phyloP scores from a whole-genome alignment of 2,329 filamentous ascomycete species.

The Ophiosphaerella narmari region DNA sequence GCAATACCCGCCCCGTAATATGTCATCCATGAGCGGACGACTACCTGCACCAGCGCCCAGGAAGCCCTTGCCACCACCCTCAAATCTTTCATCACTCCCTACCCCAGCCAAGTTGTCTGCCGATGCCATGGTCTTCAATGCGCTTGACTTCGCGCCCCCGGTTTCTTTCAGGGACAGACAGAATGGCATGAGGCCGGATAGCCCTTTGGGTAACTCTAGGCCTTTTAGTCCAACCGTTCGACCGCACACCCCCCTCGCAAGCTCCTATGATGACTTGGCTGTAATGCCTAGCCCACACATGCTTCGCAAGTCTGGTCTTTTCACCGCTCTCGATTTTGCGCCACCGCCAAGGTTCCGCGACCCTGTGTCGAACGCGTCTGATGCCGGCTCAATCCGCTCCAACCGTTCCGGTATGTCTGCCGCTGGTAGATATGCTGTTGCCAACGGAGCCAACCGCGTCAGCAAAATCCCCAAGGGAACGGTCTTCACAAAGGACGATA shows the following conservation, averaged over 20 bases:
- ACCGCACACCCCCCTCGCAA: constrained; percentile 76
- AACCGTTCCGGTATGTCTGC: constrained; percentile 79
- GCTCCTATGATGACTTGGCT: constrained; percentile 84
- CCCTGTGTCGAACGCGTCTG: constrained; percentile 45
- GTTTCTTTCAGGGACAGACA: constrained; percentile 64
- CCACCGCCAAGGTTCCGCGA: constrained; percentile 73
- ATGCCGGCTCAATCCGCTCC: constrained; percentile 62
- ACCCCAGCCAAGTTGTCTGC: constrained; percentile 85
- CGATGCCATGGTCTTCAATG: constrained; percentile 70
- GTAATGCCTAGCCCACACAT: constrained; percentile 83
- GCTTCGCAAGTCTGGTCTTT: constrained; percentile 77
- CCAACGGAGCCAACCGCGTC: constrained; percentile 82
- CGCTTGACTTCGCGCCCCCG: constrained; percentile 87
- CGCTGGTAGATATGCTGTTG: constrained; percentile 70
- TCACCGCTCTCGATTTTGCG: constrained; percentile 80
- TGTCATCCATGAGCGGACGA: constrained; percentile 48
- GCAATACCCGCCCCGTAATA: constrained; percentile 47
- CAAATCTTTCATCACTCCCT: constrained; percentile 74
- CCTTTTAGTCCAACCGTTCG: constrained; percentile 77
- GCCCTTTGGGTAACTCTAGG: constrained; percentile 60
- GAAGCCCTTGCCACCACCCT: constrained; percentile 71
- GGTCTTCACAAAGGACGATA: constrained; percentile 75
- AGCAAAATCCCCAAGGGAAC: constrained; percentile 81
- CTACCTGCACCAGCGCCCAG: constrained; percentile 48
- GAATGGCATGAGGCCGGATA: constrained; percentile 66